Evolutionary conservation across 352 stramenopile species (phyloP).

Genomic region (Phytophthora kernoviae): DNA sequence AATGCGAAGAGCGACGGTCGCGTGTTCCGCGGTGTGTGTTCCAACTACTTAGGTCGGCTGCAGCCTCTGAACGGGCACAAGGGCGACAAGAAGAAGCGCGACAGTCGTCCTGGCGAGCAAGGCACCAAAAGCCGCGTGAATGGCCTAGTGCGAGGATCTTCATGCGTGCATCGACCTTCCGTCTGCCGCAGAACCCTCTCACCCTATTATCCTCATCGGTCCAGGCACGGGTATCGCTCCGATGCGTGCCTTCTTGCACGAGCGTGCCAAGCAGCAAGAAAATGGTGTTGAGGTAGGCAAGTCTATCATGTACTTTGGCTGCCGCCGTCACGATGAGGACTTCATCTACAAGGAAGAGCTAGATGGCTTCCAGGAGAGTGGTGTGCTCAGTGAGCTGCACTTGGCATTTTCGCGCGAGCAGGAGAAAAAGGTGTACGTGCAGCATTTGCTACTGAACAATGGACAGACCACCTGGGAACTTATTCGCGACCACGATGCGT

Average conservation of each 20-base stretch:
- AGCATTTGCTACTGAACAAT: constrained; percentile 92
- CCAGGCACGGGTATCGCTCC: constrained; percentile 97
- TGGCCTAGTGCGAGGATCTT: constrained; percentile 90
- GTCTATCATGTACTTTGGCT: constrained; percentile 95
- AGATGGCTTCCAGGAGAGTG: constrained; percentile 76
- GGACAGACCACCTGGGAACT: constrained; percentile 66
- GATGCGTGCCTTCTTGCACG: constrained; percentile 97
- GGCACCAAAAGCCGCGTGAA: constrained; percentile 63
- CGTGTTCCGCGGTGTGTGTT: constrained; percentile 94
- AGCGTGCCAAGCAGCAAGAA: constrained; percentile 84
- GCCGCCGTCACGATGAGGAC: constrained; percentile 82
- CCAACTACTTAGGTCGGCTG: constrained; percentile 88
- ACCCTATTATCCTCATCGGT: constrained; percentile 95
- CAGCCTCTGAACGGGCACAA: constrained; percentile 40
- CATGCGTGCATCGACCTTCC: constrained; percentile 95
- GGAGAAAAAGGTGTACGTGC: constrained; percentile 97
- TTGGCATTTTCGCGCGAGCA: constrained; percentile 96
- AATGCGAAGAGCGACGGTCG: constrained; percentile 74
- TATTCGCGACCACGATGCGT: constrained; percentile 61
- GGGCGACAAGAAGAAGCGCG: constrained; percentile 72
- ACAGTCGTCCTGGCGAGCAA: constrained; percentile 75
- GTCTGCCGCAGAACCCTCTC: constrained; percentile 84
- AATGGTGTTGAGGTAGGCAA: constrained; percentile 67
- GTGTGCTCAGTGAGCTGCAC: constrained; percentile 91
- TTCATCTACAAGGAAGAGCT: constrained; percentile 95